phyloP scores from a whole-genome alignment of 805 yeast genomes.

The Monosporozyma servazzii region DNA sequence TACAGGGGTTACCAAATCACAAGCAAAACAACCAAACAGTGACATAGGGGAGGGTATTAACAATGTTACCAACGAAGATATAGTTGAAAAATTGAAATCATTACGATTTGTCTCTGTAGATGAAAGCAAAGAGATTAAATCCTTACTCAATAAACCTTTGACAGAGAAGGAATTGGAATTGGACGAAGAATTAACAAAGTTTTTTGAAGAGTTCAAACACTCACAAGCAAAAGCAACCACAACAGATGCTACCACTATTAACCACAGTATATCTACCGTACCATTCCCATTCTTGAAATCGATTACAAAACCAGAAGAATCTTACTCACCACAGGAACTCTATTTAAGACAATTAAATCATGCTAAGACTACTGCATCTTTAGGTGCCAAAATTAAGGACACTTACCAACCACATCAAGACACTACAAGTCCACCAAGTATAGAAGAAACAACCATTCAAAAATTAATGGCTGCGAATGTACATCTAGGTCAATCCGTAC shows the following conservation, averaged over 20 bases:
- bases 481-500: constrained; percentile 86
- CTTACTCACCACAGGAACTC: constrained; percentile 72
- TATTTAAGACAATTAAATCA: constrained; percentile 65
- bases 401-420: constrained; percentile 67
- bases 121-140: not conserved
- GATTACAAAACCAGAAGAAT: constrained; percentile 43
- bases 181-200: constrained; percentile 24
- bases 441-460: constrained; percentile 53
- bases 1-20: not conserved
- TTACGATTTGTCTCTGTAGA: constrained; percentile 2
- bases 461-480: constrained; percentile 85
- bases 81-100: constrained; percentile 11
- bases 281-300: constrained; percentile 52
- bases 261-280: not conserved
- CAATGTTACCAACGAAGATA: constrained; percentile 14
- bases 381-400: constrained; percentile 55
- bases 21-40: not conserved
- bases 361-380: constrained; percentile 39
- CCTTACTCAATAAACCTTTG: constrained; percentile 6
- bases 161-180: constrained; percentile 23
- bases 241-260: not conserved
- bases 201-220: constrained; percentile 18
- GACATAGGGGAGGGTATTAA: not conserved
- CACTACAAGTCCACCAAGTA: constrained; percentile 46
- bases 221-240: not conserved